phyloP scores from a whole-genome alignment of 1,139 yeast genomes.

The Blastobotrys indianensis region DNA sequence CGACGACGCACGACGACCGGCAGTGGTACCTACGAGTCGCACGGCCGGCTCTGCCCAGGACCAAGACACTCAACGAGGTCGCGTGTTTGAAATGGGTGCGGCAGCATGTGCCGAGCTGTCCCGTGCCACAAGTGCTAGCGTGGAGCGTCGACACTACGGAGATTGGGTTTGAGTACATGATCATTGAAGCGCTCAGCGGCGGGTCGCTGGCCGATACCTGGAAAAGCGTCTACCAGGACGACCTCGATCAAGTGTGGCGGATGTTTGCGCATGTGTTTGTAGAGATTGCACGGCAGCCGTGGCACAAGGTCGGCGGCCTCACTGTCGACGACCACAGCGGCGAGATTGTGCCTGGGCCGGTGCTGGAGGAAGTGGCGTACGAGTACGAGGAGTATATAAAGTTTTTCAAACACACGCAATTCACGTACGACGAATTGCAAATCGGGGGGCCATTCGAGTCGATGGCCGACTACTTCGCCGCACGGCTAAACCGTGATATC shows the following conservation, averaged over 20 bases:
- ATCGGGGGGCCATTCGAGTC: slow-evolving; percentile 12
- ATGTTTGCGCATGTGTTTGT: slow-evolving; percentile 8
- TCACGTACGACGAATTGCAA: slow-evolving; percentile 6
- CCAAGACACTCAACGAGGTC: slow-evolving; percentile 10
- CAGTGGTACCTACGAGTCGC: slow-evolving; percentile 8
- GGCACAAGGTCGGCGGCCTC: slow-evolving; percentile 10
- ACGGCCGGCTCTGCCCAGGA: slow-evolving; percentile 7
- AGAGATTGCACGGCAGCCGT: slow-evolving; percentile 4
- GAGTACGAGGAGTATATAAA: not conserved
- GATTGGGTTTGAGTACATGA: slow-evolving; percentile 8
- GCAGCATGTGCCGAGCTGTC: slow-evolving; percentile 5
- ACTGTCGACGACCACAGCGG: slow-evolving; percentile 1
- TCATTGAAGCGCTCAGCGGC: slow-evolving; percentile 7
- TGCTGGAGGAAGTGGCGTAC: slow-evolving; percentile 10
- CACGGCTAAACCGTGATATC: slow-evolving; percentile 9
- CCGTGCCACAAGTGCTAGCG: slow-evolving; percentile 6
- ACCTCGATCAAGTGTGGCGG: slow-evolving; percentile 1
- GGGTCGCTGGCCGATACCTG: slow-evolving; percentile 1
- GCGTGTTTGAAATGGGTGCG: slow-evolving; percentile 9
- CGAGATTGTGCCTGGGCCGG: slow-evolving; percentile 5
- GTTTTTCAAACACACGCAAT: not conserved
- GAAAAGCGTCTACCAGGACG: not conserved
- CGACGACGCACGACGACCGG: not conserved
- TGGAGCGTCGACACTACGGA: slow-evolving; percentile 5
- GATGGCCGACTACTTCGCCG: slow-evolving; percentile 1